Evolutionary conservation across 176 grass and related monocot species (phyloP).

Genomic region (barley (Hordeum vulgare)): DNA sequence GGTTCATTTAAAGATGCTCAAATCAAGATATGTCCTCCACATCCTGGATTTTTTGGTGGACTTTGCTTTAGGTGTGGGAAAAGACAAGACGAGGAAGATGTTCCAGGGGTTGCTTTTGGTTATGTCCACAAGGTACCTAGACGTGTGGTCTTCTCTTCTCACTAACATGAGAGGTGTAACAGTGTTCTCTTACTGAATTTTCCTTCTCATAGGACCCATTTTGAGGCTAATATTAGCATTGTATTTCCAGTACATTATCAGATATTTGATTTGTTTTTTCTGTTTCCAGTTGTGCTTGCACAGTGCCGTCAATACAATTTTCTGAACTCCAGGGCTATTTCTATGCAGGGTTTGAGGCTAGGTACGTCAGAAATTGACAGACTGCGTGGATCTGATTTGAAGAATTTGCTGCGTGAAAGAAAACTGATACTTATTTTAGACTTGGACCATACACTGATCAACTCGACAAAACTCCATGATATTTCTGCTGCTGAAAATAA

Average conservation of each 20-base stretch:
- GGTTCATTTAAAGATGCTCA: slow-evolving; percentile 30
- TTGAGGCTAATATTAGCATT: background rate
- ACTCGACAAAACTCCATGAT: slow-evolving; percentile 66
- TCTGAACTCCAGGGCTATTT: background rate
- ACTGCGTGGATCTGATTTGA: slow-evolving; percentile 55
- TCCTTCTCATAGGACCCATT: background rate
- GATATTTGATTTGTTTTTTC: background rate
- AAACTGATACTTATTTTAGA: slow-evolving; percentile 84
- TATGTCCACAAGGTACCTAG: slow-evolving; percentile 81
- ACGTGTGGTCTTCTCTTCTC: background rate
- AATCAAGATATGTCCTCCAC: slow-evolving; percentile 44
- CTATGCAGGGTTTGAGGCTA: slow-evolving; percentile 72
- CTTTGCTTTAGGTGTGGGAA: slow-evolving; percentile 62
- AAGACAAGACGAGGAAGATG: slow-evolving; percentile 60
- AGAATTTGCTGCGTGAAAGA: slow-evolving; percentile 66
- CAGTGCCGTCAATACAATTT: background rate
- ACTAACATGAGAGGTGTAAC: background rate
- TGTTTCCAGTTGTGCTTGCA: slow-evolving; percentile 7
- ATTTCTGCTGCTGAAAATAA: slow-evolving; percentile 66
- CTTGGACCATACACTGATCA: slow-evolving; percentile 86
- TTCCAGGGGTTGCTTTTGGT: slow-evolving; percentile 72
- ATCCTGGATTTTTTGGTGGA: slow-evolving; percentile 70
- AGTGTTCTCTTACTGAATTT: background rate
- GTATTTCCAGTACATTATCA: background rate
- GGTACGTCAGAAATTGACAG: slow-evolving; percentile 73